Conservation (phyloP, 768 basidiomycete genomes). For the Pisolithus orientalis region DNA sequence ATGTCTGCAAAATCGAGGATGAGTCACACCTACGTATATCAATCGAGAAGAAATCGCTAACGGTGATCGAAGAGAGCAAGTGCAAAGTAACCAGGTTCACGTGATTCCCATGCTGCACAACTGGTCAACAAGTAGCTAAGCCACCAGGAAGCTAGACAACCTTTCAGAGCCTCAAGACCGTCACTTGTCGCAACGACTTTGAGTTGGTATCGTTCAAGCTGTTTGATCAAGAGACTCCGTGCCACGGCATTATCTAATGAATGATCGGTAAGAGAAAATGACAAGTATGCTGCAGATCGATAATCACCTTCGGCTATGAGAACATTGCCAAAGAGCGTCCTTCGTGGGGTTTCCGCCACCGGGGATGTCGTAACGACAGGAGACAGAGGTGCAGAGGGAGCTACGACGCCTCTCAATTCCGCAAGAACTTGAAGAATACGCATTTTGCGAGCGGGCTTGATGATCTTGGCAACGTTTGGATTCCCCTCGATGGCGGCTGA, state of each 20-base stretch:
- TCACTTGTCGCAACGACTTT: slow-evolving; percentile 58
- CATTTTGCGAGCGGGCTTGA: slow-evolving; percentile 60
- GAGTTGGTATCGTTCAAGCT: slow-evolving; percentile 55
- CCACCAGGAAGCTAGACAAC: slow-evolving; percentile 23
- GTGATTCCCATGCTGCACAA: slow-evolving; percentile 57
- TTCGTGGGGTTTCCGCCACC: slow-evolving; percentile 43
- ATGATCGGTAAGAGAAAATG: not conserved
- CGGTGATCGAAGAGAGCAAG: slow-evolving; percentile 73
- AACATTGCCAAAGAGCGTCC: slow-evolving; percentile 59
- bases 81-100: slow-evolving; percentile 62
- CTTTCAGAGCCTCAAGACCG: slow-evolving; percentile 60
- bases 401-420: slow-evolving; percentile 47
- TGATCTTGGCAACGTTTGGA: slow-evolving; percentile 59
- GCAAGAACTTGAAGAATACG: slow-evolving; percentile 60
- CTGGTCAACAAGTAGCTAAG: not conserved
- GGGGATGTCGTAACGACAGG: slow-evolving; percentile 35
- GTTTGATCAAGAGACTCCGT: slow-evolving; percentile 60
- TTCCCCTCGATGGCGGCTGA: slow-evolving; percentile 44
- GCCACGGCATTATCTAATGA: slow-evolving; percentile 62
- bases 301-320: slow-evolving; percentile 62
- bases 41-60: slow-evolving; percentile 26
- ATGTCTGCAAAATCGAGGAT: slow-evolving; percentile 42
- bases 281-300: no score
- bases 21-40: not conserved
- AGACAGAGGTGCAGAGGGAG: slow-evolving; percentile 26